Percentiles rank a stretch among this genome's conserved stretches.
phyloP scores from a whole-genome alignment of 768 basidiomycete species.

The Pleurotus eryngii region DNA sequence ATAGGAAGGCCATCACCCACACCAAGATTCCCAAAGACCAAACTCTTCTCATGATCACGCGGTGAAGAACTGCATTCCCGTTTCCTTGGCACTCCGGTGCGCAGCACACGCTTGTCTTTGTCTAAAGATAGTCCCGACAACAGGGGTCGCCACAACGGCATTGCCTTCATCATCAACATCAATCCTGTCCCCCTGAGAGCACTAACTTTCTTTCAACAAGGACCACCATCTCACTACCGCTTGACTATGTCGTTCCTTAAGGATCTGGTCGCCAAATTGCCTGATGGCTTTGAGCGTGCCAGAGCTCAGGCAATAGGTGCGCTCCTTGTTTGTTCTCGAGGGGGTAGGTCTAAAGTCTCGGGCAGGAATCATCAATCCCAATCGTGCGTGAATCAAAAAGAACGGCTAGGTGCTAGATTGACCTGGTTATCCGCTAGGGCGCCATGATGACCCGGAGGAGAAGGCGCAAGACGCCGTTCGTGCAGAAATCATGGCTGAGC shows the following conservation, averaged over 20 bases:
- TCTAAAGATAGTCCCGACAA: too few relatives aligned
- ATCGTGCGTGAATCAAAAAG: constrained; percentile 32
- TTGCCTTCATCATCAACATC: too few relatives aligned
- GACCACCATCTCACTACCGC: too few relatives aligned
- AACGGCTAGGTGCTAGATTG: background rate
- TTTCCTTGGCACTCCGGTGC: too few relatives aligned
- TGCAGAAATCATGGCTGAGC: constrained; percentile 68
- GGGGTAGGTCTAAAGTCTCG: background rate
- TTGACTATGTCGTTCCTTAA: constrained; percentile 28
- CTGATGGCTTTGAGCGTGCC: constrained; percentile 37
- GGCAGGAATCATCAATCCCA: constrained; percentile 41
- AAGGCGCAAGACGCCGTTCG: constrained; percentile 67
- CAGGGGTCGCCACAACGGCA: too few relatives aligned
- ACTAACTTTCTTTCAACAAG: too few relatives aligned
- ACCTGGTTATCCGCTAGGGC: constrained; percentile 30
- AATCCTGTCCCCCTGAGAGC: too few relatives aligned
- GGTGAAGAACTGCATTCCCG: too few relatives aligned
- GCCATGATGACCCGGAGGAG: constrained; percentile 78
- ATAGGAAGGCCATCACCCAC: too few relatives aligned
- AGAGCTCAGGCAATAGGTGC: constrained; percentile 36
- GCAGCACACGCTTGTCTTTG: too few relatives aligned
- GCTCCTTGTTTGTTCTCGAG: background rate
- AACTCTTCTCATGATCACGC: too few relatives aligned
- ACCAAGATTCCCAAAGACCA: too few relatives aligned
- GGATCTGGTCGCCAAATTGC: constrained; percentile 18